Evolutionary conservation across 768 basidiomycete species (phyloP).

Genomic region (Cyclocybe cylindracea): DNA sequence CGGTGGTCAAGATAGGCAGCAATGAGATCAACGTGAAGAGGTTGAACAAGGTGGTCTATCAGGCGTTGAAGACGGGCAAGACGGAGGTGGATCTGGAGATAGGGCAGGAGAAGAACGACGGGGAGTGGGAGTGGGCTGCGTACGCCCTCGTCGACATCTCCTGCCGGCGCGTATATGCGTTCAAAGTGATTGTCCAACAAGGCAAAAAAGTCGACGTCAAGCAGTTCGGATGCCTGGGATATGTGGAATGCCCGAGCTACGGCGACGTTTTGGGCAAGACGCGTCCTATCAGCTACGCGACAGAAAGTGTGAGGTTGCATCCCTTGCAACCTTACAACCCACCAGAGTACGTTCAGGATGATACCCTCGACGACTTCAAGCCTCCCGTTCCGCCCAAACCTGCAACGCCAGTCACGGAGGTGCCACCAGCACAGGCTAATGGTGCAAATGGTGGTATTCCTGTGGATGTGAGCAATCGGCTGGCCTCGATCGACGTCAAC

Average conservation of each 20-base stretch:
- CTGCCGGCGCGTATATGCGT: constrained; percentile 39
- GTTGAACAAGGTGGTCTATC: constrained; percentile 33
- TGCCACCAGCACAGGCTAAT: constrained; percentile 1
- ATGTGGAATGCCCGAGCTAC: constrained; percentile 36
- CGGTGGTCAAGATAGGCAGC: constrained; percentile 24
- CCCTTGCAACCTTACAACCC: constrained; percentile 21
- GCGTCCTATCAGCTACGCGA: constrained; percentile 34
- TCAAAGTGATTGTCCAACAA: constrained; percentile 38
- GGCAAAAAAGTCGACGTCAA: constrained; percentile 25
- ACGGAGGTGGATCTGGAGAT: constrained; percentile 37
- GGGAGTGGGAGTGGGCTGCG: constrained; percentile 37
- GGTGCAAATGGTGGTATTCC: constrained; percentile 16
- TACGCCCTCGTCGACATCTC: constrained; percentile 41
- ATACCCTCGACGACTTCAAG: constrained; percentile 34
- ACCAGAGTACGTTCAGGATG: constrained; percentile 26
- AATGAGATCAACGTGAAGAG: constrained; percentile 23
- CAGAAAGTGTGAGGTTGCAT: constrained; percentile 30
- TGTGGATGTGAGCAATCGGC: constrained; percentile 26
- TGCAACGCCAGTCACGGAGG: constrained; percentile 13
- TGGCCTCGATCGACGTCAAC: constrained; percentile 35
- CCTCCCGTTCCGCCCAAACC: constrained; percentile 30
- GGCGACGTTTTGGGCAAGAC: constrained; percentile 29
- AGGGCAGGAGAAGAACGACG: constrained; percentile 26
- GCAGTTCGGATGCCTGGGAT: constrained; percentile 32
- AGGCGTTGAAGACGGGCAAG: constrained; percentile 37